Conservation (phyloP, 768 basidiomycete genomes). For the Termitomyces sp. region DNA sequence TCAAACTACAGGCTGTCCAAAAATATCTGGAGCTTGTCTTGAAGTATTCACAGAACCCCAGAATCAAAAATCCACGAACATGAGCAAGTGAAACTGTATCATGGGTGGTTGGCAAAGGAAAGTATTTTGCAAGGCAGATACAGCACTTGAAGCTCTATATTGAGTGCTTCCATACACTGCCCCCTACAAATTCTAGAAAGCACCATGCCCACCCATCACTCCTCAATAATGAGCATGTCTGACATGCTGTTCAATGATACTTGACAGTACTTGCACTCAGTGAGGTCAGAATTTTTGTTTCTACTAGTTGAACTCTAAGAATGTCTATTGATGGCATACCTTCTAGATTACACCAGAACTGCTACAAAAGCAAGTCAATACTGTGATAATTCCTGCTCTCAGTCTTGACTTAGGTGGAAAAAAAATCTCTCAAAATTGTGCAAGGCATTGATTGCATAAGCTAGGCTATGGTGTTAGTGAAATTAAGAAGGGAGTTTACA, state of each 20-base stretch:
- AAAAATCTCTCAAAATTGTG: not conserved
- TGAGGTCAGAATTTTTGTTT: too few relatives aligned
- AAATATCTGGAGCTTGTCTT: not conserved
- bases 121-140: not conserved
- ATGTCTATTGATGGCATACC: too few relatives aligned
- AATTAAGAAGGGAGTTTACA: constrained; percentile 20
- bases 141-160: not conserved
- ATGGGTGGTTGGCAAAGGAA: not conserved
- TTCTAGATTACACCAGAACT: not conserved
- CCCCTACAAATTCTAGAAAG: not conserved
- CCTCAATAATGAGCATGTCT: not conserved
- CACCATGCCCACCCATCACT: not conserved
- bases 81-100: not conserved
- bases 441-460: constrained; percentile 5
- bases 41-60: not conserved
- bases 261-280: not conserved
- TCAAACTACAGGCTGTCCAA: too few relatives aligned
- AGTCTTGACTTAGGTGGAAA: not conserved
- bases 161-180: not conserved
- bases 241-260: not conserved
- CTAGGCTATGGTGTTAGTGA: constrained; percentile 5
- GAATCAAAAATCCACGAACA: too few relatives aligned
- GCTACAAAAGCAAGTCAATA: constrained; percentile 5
- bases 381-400: not conserved
- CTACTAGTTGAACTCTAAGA: too few relatives aligned